Evolutionary conservation across 2,329 filamentous ascomycete genomes (phyloP).

Genomic region (Emmonsiellopsis sp.): DNA sequence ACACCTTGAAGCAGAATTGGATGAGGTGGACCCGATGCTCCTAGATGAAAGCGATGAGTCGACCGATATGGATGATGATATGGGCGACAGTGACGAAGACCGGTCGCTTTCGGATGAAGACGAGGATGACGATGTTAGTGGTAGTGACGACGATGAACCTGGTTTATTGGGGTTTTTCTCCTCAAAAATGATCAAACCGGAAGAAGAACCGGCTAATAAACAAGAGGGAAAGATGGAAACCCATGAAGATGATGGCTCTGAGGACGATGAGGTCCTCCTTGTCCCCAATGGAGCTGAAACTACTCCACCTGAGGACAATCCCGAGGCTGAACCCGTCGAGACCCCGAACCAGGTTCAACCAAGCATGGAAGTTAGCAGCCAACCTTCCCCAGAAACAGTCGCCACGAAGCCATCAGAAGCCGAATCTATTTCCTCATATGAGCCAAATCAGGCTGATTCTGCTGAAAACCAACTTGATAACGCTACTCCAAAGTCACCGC

Average conservation of each 20-base stretch:
- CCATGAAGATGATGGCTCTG: slow-evolving; percentile 17
- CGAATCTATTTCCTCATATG: slow-evolving; percentile 36
- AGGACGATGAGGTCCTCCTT: slow-evolving; percentile 27
- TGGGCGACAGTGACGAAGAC: slow-evolving; percentile 34
- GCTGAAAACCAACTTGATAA: slow-evolving; percentile 17
- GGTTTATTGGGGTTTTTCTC: slow-evolving; percentile 41
- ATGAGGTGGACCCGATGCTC: slow-evolving; percentile 36
- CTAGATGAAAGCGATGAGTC: slow-evolving; percentile 35
- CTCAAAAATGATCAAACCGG: slow-evolving; percentile 26
- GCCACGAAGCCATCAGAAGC: slow-evolving; percentile 36
- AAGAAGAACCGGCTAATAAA: slow-evolving; percentile 11
- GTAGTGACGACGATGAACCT: slow-evolving; percentile 37
- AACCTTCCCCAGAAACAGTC: slow-evolving; percentile 34
- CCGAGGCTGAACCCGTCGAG: background rate
- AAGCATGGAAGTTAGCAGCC: slow-evolving; percentile 28
- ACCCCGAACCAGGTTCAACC: slow-evolving; percentile 16
- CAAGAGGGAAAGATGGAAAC: slow-evolving; percentile 19
- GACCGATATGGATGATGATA: slow-evolving; percentile 40
- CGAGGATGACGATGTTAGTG: slow-evolving; percentile 38
- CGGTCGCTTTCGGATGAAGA: slow-evolving; percentile 22
- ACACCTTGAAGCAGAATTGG: slow-evolving; percentile 14
- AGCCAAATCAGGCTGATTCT: slow-evolving; percentile 20
- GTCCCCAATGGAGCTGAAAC: slow-evolving; percentile 20
- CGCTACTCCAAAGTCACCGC: slow-evolving; percentile 29
- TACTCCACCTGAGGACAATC: background rate